Base-by-base conservation (phyloP, 805 yeast genomes). In the Schwanniomyces vanrijiae region DNA sequence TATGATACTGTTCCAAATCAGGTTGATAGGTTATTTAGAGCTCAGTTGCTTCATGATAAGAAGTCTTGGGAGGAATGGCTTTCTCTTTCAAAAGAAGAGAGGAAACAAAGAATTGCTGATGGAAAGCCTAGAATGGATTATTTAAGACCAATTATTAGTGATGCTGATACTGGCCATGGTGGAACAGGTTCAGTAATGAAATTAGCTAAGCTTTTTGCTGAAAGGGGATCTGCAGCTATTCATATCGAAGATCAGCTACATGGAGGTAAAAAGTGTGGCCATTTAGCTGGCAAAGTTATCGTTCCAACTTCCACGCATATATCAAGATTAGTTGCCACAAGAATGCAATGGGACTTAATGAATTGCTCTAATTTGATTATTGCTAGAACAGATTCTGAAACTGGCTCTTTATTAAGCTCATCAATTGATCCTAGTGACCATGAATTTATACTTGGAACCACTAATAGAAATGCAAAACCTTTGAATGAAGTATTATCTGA, bases 1-100 rank as follows among this genome's bases (percentile, higher is more conserved):
- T 82, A 82, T 52, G 82, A 82, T 52, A 82, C 87, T 0, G 86
- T 82, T 1, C 87, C 87, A 14, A 80, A 37, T 7, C 37, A 25
- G 16, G 47, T 44, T 11, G 47, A 31, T 25, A 26, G 39, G 13
- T 18, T 44, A 24, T 44, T 44, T 34, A 26, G 39, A 34, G 40
- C 47, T 11, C 47, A 44, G 18, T n/a, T 44, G 31, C 31, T 19
- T 20, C 47, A 44, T 25, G 47, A 44, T 19, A 38, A 26, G 19
- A 38, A 38, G 16, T 26, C 40, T 11, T 25, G 47, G 39, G 44
- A 44, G 16, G 34, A 44, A 18, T 31, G 40, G 38, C 18, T 44
- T 20, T 34, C 38, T 16, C 22, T 39, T n/a, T 13, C 39, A n/a
- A 43, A 28, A 22, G 33, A 26, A 18, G 39, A 44, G 19, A 33